Conservation (phyloP, 805 yeast species). For the Komagataella mondaviorum region DNA sequence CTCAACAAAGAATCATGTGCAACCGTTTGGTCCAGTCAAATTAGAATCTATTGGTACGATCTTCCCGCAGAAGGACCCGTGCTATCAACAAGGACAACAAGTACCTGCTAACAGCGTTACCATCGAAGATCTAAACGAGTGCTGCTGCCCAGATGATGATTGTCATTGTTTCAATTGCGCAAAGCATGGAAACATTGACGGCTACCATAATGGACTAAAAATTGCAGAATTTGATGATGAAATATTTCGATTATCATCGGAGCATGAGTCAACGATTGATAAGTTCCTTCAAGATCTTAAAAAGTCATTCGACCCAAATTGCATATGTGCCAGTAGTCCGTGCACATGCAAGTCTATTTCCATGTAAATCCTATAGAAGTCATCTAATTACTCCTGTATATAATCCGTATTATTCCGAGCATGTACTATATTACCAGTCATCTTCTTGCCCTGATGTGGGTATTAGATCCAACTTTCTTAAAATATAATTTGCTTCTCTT, state of each 20-base stretch:
- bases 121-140: slow-evolving; percentile 10
- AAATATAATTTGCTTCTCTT: slow-evolving; percentile 15
- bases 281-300: neutral
- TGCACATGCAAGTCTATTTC: neutral
- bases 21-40: neutral
- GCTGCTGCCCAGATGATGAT: slow-evolving; percentile 17
- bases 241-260: neutral
- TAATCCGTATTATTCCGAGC: neutral
- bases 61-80: neutral
- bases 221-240: neutral
- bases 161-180: slow-evolving; percentile 18
- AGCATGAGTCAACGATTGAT: neutral
- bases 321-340: neutral
- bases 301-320: neutral
- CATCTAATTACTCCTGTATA: neutral
- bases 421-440: neutral
- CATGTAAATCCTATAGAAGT: neutral
- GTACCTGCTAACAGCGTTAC: neutral
- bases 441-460: neutral
- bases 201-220: neutral
- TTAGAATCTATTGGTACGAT: neutral
- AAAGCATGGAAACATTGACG: slow-evolving; percentile 14
- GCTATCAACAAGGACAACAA: neutral
- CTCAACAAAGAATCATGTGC: neutral
- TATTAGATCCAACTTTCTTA: slow-evolving; percentile 1